Base-by-base conservation (phyloP, 192 early-diverging fungal species). In the Phlyctochytrium arcticum region DNA sequence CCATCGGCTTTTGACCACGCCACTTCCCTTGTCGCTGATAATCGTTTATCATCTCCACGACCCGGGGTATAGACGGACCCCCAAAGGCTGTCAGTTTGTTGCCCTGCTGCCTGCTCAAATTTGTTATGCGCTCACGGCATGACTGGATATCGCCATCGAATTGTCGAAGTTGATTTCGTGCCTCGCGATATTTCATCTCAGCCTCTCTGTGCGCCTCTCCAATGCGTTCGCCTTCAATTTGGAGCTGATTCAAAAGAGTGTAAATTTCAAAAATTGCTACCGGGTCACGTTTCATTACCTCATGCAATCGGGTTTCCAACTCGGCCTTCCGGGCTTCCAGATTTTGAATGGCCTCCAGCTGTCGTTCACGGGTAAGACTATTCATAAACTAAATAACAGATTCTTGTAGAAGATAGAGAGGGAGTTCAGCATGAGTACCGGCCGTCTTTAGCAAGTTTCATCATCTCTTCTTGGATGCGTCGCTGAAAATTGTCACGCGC, bases 1-100 rank as follows among this genome's bases (percentile, higher is more conserved):
- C 79, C 44, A 81, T 36, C 3, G 79, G 79, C 55, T 88, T 87
- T 60, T 79, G 78, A 27, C 87, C 85, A 21, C 85, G 70, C 76
- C 88, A 96, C 39, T 88, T 85, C 0, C 90, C 87, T 1, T 79
- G 49, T 9, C 76, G 74, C 48, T 90, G 86, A 58, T 89, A 85
- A 30, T 76, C 76, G 6, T 85, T 82, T 32, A 85, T 85, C 55
- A 89, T 87, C 39, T 87, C 84, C 57, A 92, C 47, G 17, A 90
- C 90, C 7, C 81, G 71, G n/a, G 78, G 78, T 88, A 93, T 90
- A 55, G 88, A 84, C 57, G 68, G 51, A n/a, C 92, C 92, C n/a
- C n/a, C n/a, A 69, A 88, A 96, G 1, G 89, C 89, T 17, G 65
- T 81, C 36, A 96, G 62, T 4, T 78, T 68, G 60, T 96, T 78